phyloP scores from a whole-genome alignment of 371 early-diverging fungal species.

The Mortierella sp. region DNA sequence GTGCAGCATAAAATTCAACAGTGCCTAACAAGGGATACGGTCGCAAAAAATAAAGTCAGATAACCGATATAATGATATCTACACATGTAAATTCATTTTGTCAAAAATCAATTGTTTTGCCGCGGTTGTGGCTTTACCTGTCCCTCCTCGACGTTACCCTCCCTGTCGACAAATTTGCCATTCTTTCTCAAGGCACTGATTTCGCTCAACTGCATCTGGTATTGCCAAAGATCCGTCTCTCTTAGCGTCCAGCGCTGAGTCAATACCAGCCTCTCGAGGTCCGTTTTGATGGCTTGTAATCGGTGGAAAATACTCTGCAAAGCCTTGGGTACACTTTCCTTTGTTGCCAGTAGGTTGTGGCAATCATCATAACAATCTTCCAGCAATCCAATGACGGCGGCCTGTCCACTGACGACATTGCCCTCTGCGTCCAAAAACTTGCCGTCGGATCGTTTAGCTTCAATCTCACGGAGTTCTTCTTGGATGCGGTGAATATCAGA shows the following conservation, averaged over 20 bases:
- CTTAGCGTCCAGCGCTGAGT: slow-evolving; percentile 88
- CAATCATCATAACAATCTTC: slow-evolving; percentile 86
- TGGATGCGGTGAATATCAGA: slow-evolving; percentile 67
- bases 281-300: slow-evolving; percentile 77
- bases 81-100: too few relatives aligned
- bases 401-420: slow-evolving; percentile 79
- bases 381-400: slow-evolving; percentile 82
- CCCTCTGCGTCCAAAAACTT: slow-evolving; percentile 71
- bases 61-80: too few relatives aligned
- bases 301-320: slow-evolving; percentile 79
- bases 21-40: slow-evolving; percentile 63
- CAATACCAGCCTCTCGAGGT: slow-evolving; percentile 77
- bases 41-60: too few relatives aligned
- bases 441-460: slow-evolving; percentile 70
- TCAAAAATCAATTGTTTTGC: background rate
- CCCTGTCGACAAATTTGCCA: slow-evolving; percentile 77
- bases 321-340: slow-evolving; percentile 75
- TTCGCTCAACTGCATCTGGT: slow-evolving; percentile 83
- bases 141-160: slow-evolving; percentile 77
- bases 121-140: slow-evolving; percentile 58
- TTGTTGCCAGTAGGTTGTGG: slow-evolving; percentile 82
- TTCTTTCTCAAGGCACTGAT: slow-evolving; percentile 74
- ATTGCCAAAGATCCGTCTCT: slow-evolving; percentile 85
- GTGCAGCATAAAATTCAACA: slow-evolving; percentile 86
- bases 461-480: slow-evolving; percentile 76